Percentiles rank a stretch among this genome's conserved stretches.
Conservation (phyloP, 208 protist genomes). For the Herpetomonas tarakana region DNA sequence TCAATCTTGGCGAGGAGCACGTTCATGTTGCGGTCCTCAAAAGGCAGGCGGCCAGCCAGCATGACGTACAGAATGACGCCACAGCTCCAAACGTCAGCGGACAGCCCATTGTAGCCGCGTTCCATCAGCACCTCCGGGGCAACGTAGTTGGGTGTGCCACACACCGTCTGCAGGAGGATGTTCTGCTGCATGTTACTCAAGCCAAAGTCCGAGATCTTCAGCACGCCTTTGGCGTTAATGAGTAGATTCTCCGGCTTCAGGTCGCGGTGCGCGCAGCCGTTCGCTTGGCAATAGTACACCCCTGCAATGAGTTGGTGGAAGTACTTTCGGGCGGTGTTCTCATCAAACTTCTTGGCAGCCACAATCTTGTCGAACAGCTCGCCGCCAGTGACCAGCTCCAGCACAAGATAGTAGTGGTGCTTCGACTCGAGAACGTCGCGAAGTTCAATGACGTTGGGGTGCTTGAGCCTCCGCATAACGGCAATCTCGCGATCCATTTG, state of each 20-base stretch:
- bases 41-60: slow-evolving; percentile 90
- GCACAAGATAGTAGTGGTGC: slow-evolving; percentile 89
- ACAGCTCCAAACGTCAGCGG: slow-evolving; percentile 97
- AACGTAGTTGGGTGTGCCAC: slow-evolving; percentile 91
- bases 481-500: slow-evolving; percentile 64
- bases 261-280: slow-evolving; percentile 89
- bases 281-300: slow-evolving; percentile 91
- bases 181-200: slow-evolving; percentile 83
- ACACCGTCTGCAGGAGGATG: slow-evolving; percentile 87
- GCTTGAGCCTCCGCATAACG: slow-evolving; percentile 46
- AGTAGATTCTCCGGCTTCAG: slow-evolving; percentile 92
- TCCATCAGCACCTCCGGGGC: slow-evolving; percentile 94
- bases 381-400: slow-evolving; percentile 90
- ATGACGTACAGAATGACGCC: slow-evolving; percentile 97
- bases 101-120: slow-evolving; percentile 90
- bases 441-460: slow-evolving; percentile 51
- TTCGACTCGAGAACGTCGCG: slow-evolving; percentile 77
- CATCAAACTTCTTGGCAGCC: slow-evolving; percentile 74
- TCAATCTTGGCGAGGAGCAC: slow-evolving; percentile 92
- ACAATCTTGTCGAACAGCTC: slow-evolving; percentile 94
- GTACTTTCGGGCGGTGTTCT: slow-evolving; percentile 83
- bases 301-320: slow-evolving; percentile 95
- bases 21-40: slow-evolving; percentile 91
- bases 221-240: slow-evolving; percentile 62
- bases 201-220: slow-evolving; percentile 94